Evolutionary conservation across 257 asterid species (phyloP).

Genomic region (Eucommia ulmoides): DNA sequence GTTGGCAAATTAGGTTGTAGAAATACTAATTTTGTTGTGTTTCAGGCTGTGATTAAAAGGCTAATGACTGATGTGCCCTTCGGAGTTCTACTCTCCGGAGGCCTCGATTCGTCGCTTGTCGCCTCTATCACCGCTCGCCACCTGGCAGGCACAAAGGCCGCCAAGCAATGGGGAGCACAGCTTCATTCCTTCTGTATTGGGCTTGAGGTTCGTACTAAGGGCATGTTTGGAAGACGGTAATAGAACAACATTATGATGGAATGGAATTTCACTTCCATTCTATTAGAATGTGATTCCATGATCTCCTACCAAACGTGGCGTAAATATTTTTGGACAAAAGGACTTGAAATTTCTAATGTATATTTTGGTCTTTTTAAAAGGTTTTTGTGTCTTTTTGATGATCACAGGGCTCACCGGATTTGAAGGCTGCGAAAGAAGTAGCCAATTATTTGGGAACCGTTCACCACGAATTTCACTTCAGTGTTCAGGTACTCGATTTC

Average conservation of each 20-base stretch:
- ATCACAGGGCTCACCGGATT: constrained; percentile 98
- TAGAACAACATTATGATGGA: not conserved
- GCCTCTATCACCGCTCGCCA: constrained; percentile 91
- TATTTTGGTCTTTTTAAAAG: not conserved
- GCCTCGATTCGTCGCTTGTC: constrained; percentile 91
- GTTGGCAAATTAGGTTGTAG: too few relatives aligned
- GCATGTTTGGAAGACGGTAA: not conserved
- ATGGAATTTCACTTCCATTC: too few relatives aligned
- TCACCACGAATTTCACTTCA: constrained; percentile 90
- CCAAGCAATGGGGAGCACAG: constrained; percentile 88
- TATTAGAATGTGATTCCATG: too few relatives aligned
- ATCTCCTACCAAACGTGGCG: too few relatives aligned
- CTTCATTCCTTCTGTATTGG: constrained; percentile 98
- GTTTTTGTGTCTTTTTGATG: not conserved
- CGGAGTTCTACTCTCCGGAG: constrained; percentile 92
- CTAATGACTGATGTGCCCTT: constrained; percentile 98
- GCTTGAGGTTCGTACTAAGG: constrained; percentile 47
- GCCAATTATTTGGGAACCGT: constrained; percentile 89
- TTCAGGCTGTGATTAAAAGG: constrained; percentile 90
- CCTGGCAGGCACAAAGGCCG: constrained; percentile 72
- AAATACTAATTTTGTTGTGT: too few relatives aligned
- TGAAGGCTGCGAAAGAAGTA: constrained; percentile 94
- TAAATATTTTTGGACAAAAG: not conserved
- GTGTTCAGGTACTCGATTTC: constrained; percentile 69
- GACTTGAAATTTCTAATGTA: not conserved